Percentiles rank a stretch among this genome's conserved stretches.
These are phyloP conservation scores for Angophora floribunda DNA, from an alignment of 345 rosid species.

Conservation along the genomic window DNA sequence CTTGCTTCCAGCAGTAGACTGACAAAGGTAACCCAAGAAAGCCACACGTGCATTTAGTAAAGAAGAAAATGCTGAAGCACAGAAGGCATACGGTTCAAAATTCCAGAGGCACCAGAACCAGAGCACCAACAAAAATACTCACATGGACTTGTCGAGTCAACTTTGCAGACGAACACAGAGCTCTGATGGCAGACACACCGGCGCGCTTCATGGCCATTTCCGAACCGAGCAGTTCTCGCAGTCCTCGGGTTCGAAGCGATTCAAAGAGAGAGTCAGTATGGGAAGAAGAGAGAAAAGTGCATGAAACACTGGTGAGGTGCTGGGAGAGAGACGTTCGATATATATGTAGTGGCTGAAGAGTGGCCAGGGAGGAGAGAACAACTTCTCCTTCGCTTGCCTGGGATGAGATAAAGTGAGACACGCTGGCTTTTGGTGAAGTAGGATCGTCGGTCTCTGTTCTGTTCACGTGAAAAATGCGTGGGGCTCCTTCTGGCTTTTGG, in stretches of 20 bases:
- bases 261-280: background rate
- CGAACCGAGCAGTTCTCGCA: background rate
- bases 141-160: constrained; percentile 44
- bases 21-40: background rate
- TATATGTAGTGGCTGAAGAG: background rate
- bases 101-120: background rate
- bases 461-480: background rate
- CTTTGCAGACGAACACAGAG: constrained; percentile 8
- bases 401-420: background rate
- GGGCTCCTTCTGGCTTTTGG: background rate
- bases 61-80: background rate
- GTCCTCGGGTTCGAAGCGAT: background rate
- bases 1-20: constrained; percentile 72
- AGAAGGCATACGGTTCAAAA: background rate
- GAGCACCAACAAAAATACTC: constrained; percentile 8
- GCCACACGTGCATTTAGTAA: background rate
- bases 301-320: background rate
- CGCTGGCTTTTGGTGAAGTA: background rate
- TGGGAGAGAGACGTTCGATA: background rate
- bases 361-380: background rate
- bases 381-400: background rate
- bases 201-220: constrained; percentile 52
- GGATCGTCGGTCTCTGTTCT: background rate
- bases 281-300: background rate
- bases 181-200: constrained; percentile 35